Evolutionary conservation across 164 flowering plant genomes (phyloP), one percentile per base, ranked within the genome.

Genomic region (Dillenia suffruticosa): DNA sequence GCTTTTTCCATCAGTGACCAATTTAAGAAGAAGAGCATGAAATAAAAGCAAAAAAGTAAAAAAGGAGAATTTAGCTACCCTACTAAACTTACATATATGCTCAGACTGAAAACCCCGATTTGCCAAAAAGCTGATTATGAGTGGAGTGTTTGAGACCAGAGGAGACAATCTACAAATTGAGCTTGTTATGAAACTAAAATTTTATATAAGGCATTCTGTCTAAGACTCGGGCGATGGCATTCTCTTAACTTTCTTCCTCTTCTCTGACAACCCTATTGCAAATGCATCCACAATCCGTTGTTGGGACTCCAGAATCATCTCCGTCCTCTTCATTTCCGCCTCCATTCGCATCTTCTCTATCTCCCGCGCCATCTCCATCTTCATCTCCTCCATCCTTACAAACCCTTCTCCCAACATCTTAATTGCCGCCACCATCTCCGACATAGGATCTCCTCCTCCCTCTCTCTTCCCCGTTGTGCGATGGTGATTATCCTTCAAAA

Each of bases 301-400:
- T 67, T 84, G 89, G 0, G 89, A 82, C 17, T 84, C 85, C 50
- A 84, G 63, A 46, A 84, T 79, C 87, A 84, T 82, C 63, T 81
- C 78, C 0, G 84, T 78, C 46, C 81, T 68, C 76, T 84, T 84
- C 81, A 79, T 72, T 71, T 84, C 89, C 85, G 79, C 81, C 57
- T 84, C 87, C 89, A 84, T 84, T 26, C 83, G 57, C 86, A 79
- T 82, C 9, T 71, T 65, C 68, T 84, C 86, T 0, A 77, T 73
- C 74, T 82, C 83, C 64, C 83, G 64, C 10, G 77, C 82, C 89
- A 84, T 80, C 64, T 79, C 79, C 78, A 85, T 85, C 74, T 82
- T 85, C 80, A 72, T 76, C 67, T 73, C 73, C 71, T 82, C 84
- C 65, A 78, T 73, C 63, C 76, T 77, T 74, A 81, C 81, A 68